A percentile compares a stretch with the other conserved stretches of the same genome.
Evolutionary conservation across 306 rosid species (phyloP).

Genomic region (Rosa lucieae): DNA sequence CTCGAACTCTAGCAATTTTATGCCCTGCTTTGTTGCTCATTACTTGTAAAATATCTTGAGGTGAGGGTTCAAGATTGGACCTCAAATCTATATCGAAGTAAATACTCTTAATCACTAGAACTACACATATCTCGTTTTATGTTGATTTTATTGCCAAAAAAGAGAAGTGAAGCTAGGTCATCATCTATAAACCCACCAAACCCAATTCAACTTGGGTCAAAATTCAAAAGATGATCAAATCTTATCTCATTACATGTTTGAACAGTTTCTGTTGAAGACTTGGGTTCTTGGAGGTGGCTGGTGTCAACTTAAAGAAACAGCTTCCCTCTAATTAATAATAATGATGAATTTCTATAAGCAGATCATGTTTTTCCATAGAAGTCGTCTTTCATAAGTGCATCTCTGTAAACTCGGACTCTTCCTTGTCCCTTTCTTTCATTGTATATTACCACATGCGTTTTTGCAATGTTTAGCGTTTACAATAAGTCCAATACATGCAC

Average conservation of each 20-base stretch:
- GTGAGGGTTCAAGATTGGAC: neutral
- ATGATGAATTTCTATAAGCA: neutral
- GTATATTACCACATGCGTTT: neutral
- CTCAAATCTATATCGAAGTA: neutral
- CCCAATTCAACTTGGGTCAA: neutral
- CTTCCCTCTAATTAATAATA: neutral
- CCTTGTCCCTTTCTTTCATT: neutral
- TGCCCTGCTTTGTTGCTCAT: too few species aligned
- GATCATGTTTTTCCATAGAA: too few species aligned
- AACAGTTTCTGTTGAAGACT: neutral
- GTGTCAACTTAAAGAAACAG: constrained; percentile 6
- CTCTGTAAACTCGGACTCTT: neutral
- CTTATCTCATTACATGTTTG: neutral
- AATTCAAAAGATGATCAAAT: neutral
- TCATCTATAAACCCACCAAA: neutral
- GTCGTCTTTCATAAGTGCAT: neutral
- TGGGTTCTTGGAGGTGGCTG: neutral
- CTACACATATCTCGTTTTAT: neutral
- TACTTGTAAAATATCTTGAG: neutral
- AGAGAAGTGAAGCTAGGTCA: neutral
- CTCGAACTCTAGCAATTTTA: neutral
- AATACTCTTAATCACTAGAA: neutral
- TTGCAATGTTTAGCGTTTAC: neutral
- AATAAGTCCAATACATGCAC: neutral
- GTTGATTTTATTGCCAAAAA: neutral